A percentile compares a stretch with the other conserved stretches of the same genome.
These are phyloP conservation scores for Cynanchum wilfordii DNA, from an alignment of 257 asterid species.

Conservation along the genomic window DNA sequence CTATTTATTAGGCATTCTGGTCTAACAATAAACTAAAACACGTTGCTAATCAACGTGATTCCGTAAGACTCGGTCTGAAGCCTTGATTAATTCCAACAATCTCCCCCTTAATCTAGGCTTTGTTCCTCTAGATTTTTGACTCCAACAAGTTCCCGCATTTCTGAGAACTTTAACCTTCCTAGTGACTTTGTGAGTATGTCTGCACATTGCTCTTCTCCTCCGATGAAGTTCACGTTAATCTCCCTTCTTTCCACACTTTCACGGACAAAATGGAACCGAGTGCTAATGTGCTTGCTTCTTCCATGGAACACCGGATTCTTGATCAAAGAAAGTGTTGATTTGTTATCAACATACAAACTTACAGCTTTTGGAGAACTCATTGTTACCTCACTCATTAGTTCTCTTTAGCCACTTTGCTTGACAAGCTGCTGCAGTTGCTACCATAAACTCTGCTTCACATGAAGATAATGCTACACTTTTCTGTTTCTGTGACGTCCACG, in stretches of 20 bases:
- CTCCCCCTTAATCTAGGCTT: too few species aligned
- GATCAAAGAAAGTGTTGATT: neutral
- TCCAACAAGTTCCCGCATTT: neutral
- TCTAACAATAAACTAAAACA: too few species aligned
- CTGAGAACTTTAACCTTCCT: neutral
- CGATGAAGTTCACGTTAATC: neutral
- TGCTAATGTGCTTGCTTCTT: neutral
- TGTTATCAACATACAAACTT: neutral
- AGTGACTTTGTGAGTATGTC: conserved; percentile 6
- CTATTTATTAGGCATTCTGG: too few species aligned
- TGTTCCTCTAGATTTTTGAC: neutral
- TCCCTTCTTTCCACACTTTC: neutral
- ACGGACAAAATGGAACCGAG: neutral
- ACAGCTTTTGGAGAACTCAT: too few species aligned
- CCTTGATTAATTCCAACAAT: too few species aligned
- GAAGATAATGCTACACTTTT: neutral
- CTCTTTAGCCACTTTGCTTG: neutral
- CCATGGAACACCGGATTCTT: conserved; percentile 3
- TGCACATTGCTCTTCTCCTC: neutral
- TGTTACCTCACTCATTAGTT: neutral
- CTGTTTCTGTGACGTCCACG: conserved; percentile 5
- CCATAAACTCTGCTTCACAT: conserved; percentile 3
- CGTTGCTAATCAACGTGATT: too few species aligned
- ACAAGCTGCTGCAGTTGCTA: neutral
- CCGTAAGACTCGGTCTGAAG: too few species aligned